A percentile compares a stretch with the other conserved stretches of the same genome.
phyloP scores from a whole-genome alignment of 805 yeast genomes.

The Starmerella powellii region DNA sequence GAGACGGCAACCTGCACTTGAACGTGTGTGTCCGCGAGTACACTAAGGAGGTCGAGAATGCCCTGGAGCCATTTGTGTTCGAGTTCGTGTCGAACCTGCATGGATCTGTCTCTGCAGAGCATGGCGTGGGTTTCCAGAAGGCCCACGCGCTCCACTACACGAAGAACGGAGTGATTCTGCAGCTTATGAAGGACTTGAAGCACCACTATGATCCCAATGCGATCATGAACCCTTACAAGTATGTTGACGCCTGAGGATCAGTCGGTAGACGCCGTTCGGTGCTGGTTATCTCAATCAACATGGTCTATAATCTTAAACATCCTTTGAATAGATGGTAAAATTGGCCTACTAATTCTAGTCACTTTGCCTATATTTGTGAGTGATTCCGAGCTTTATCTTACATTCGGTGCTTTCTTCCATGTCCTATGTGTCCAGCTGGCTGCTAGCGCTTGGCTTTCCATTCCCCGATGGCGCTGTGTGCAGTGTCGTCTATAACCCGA shows the following conservation, averaged over 20 bases:
- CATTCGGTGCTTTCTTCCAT: too few relatives aligned
- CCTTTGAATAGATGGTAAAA: too few relatives aligned
- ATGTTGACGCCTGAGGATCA: conserved; percentile 8
- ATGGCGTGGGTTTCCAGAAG: conserved; percentile 95
- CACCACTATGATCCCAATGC: conserved; percentile 78
- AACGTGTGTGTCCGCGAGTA: conserved; percentile 85
- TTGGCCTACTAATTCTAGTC: too few relatives aligned
- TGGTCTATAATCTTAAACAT: too few relatives aligned
- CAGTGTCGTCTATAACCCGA: conserved; percentile 49
- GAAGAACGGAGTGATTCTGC: conserved; percentile 58
- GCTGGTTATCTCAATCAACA: too few relatives aligned
- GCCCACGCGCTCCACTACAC: conserved; percentile 78
- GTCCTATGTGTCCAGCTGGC: too few relatives aligned
- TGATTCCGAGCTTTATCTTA: too few relatives aligned
- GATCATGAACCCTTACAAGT: conserved; percentile 90
- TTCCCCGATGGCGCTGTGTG: conserved; percentile 38
- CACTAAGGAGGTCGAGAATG: conserved; percentile 61
- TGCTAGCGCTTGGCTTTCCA: background rate
- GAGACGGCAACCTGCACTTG: conserved; percentile 92
- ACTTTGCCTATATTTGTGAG: too few relatives aligned
- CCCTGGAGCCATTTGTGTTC: conserved; percentile 86
- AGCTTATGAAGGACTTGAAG: conserved; percentile 67
- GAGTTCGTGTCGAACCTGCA: conserved; percentile 56
- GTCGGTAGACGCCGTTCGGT: too few relatives aligned
- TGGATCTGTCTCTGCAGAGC: conserved; percentile 95